A percentile compares a stretch with the other conserved stretches of the same genome.
Evolutionary conservation across 139 green algal species (phyloP).

Genomic region (Chloropicon primus): DNA sequence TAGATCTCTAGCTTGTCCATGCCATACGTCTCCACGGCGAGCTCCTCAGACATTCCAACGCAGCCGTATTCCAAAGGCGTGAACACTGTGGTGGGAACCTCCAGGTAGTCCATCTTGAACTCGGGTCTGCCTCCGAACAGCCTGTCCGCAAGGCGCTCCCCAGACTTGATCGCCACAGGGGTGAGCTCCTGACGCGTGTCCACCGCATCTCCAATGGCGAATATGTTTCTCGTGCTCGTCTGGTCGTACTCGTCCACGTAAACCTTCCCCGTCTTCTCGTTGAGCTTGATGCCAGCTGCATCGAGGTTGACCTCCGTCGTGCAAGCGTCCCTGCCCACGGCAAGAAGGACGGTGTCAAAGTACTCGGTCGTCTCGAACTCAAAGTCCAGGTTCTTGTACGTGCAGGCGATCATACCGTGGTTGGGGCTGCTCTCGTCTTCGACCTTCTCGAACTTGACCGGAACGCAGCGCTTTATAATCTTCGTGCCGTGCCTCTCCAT

Average conservation of each 20-base stretch:
- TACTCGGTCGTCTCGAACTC: constrained; percentile 15
- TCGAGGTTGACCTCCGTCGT: constrained; percentile 28
- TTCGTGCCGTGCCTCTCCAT: constrained; percentile 28
- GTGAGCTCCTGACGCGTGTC: constrained; percentile 32
- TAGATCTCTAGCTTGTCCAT: constrained; percentile 37
- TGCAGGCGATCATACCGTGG: constrained; percentile 16
- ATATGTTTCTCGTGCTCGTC: constrained; percentile 32
- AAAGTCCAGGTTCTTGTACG: constrained; percentile 26
- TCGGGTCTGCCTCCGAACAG: constrained; percentile 16
- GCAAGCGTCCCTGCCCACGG: constrained; percentile 26
- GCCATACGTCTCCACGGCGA: constrained; percentile 23
- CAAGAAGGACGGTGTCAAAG: constrained; percentile 47
- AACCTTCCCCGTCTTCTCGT: constrained; percentile 34
- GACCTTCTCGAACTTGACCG: constrained; percentile 27
- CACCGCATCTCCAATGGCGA: constrained; percentile 34
- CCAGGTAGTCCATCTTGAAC: constrained; percentile 31
- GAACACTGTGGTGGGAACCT: constrained; percentile 37
- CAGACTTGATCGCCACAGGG: constrained; percentile 34
- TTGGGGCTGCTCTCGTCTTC: constrained; percentile 5
- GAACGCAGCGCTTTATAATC: constrained; percentile 21
- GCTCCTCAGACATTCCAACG: constrained; percentile 34
- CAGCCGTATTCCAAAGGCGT: constrained; percentile 46
- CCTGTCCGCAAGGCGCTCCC: constrained; percentile 21
- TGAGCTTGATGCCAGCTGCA: constrained; percentile 24
- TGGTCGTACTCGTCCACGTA: constrained; percentile 19